Evolutionary conservation across 225 moss, liverwort and hornwort genomes (phyloP).

Genomic region (Ulota crispa): DNA sequence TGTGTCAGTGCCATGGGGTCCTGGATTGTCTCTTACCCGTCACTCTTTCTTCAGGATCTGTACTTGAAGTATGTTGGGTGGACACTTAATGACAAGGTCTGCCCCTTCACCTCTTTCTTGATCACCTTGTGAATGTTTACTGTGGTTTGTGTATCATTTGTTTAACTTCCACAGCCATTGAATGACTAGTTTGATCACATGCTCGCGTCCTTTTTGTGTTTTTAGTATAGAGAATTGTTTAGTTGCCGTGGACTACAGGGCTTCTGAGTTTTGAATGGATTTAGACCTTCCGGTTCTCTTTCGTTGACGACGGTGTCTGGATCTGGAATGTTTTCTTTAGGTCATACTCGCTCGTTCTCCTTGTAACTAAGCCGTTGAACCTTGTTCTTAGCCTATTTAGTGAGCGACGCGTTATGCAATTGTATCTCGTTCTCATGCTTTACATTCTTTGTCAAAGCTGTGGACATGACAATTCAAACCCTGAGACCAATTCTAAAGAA

Average conservation of each 20-base stretch:
- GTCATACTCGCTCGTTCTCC: neutral
- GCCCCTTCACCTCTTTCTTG: neutral
- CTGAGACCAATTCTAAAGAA: neutral
- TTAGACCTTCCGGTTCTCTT: neutral
- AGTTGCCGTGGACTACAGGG: neutral
- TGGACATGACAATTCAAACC: neutral
- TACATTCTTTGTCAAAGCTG: neutral
- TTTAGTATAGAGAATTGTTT: neutral
- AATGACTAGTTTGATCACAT: slow-evolving; percentile 18
- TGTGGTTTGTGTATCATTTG: neutral
- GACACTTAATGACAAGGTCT: slow-evolving; percentile 99
- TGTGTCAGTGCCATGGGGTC: slow-evolving; percentile 96
- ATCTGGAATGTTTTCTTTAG: neutral
- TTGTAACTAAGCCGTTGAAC: neutral
- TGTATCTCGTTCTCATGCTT: neutral
- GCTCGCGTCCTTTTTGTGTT: neutral
- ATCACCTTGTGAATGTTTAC: neutral
- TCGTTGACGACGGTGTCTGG: neutral
- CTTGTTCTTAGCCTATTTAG: neutral
- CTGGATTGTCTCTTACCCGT: slow-evolving; percentile 93
- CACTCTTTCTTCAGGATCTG: slow-evolving; percentile 94
- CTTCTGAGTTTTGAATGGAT: neutral
- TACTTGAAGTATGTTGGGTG: slow-evolving; percentile 97
- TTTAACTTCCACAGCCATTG: neutral
- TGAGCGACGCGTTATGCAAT: neutral